Evolutionary conservation across 2,329 filamentous ascomycete genomes (phyloP), one percentile per base, ranked within the genome.

Genomic region (Scopulariopsis brevicaulis): DNA sequence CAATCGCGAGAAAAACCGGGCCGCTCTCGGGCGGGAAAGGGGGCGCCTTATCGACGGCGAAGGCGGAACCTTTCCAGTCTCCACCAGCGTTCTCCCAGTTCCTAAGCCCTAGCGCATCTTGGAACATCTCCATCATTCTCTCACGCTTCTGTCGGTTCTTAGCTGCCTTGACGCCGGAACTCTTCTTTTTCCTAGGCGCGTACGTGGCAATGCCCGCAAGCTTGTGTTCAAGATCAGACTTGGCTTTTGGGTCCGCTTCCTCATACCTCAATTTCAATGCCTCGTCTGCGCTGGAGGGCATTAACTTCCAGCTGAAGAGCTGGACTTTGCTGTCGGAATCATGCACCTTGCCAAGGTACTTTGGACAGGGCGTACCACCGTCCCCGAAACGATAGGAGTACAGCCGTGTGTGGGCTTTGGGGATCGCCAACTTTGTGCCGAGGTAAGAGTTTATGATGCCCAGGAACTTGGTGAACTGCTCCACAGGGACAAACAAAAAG

Each of bases 1-100:
- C 94, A 52, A 97, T 76, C 61, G 81, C 84, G 59, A 96, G 76
- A 63, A 96, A 87, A 8, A 95, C 77, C 5, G 66, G 58, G 20
- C 35, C 37, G 14, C 22, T n/a, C 8, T 53, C 28, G 14, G 32
- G n/a, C 14, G 46, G 55, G 32, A 43, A 53, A 32, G 1, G 5
- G 2, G 55, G 40, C 3, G 43, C 40, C 15, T 56, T 51, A 25
- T 40, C 55, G 12, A 37, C 48, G 32, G 34, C 28, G 28, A 52
- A 53, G 11, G n/a, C 22, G 7, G 24, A 15, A 32, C n/a, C 32
- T 14, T 32, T 46, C 5, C 14, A 1, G 18, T n/a, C 11, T 50
- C 6, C 24, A 4, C 25, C 24, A 5, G 14, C 11, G n/a, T 20
- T 14, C 24, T 55, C 55, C 46, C 25, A 11, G 28, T 43, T 24